Evolutionary conservation across 2,329 filamentous ascomycete genomes (phyloP), one percentile per base, ranked within the genome.

Genomic region (Verticillium nubilum): DNA sequence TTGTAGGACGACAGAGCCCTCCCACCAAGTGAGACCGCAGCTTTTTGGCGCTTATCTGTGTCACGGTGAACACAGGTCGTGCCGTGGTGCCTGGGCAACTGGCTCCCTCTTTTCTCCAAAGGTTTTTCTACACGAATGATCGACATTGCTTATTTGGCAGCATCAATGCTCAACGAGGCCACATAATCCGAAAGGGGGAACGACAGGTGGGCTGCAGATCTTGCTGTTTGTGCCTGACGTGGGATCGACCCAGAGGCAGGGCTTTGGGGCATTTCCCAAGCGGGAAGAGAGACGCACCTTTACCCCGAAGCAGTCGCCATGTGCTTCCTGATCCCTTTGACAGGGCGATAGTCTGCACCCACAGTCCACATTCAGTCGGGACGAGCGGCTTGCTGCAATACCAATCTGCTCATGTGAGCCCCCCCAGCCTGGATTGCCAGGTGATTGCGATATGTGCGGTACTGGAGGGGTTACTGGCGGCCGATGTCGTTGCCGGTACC

Each of bases 41-140:
- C 54, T 47, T 56, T 37, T 42, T 56, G 54, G 54, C 54, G 54
- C 54, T 28, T 42, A 42, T 37, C 26, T 47, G 54, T 47, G 54
- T 26, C 9, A 56, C 54, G 28, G 19, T 28, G 33, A 19, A 47
- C 42, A 25, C 42, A 47, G 19, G 42, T 47, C n/a, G 42, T 47
- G 42, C n/a, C 42, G 10, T 23, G 42, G 19, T n/a, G 7, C 42
- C 42, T 47, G 19, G 5, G 7, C 42, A 23, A 23, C 42, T 19
- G n/a, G 42, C 42, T 47, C 42, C 42, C 42, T 47, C 42, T 47
- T 47, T 23, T 47, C 42, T 47, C 19, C 7, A 23, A 9, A 6
- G 4, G 42, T 19, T 23, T 37, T 37, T 47, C 42, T 47, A 47
- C 42, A 12, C 42, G 42, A 23, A n/a, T 19, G 42, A 47, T 47